These are phyloP conservation scores for Tetrahymena borealis DNA, from an alignment of 73 alveolate genomes.

Conservation along the genomic window DNA sequence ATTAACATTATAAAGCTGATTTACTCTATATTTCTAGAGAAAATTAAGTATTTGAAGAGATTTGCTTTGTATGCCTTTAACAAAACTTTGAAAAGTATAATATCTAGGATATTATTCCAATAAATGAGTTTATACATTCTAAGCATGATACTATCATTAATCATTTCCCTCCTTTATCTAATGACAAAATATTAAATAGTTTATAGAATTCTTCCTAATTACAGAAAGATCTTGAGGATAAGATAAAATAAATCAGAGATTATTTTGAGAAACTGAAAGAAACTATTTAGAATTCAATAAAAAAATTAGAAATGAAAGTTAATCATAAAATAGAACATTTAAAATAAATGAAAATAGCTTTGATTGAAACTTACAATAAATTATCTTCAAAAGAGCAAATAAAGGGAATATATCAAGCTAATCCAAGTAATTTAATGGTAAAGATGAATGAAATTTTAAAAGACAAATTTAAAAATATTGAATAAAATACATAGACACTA, in stretches of 20 bases:
- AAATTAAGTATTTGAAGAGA: no score
- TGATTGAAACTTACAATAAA: background rate
- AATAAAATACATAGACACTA: background rate
- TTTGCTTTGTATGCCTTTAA: background rate
- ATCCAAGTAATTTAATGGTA: background rate
- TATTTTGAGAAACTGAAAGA: background rate
- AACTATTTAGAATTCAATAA: background rate
- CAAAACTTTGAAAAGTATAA: background rate
- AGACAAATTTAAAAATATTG: background rate
- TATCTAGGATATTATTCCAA: background rate
- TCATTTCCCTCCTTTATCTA: background rate
- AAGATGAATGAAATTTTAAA: background rate
- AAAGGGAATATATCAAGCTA: background rate
- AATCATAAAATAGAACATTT: background rate
- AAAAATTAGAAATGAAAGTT: background rate
- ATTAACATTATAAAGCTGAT: no score
- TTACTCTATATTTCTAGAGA: no score
- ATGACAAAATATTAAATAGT: background rate
- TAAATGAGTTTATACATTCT: background rate
- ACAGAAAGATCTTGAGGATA: background rate
- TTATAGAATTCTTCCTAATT: background rate
- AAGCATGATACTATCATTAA: background rate
- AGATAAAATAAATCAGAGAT: background rate
- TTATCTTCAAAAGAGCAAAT: background rate
- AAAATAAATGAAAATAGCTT: background rate